Percentiles rank a stretch among this genome's conserved stretches.
Evolutionary conservation across 108 stramenopile genomes (phyloP).

Genomic region (Fragilariopsis cylindrus): DNA sequence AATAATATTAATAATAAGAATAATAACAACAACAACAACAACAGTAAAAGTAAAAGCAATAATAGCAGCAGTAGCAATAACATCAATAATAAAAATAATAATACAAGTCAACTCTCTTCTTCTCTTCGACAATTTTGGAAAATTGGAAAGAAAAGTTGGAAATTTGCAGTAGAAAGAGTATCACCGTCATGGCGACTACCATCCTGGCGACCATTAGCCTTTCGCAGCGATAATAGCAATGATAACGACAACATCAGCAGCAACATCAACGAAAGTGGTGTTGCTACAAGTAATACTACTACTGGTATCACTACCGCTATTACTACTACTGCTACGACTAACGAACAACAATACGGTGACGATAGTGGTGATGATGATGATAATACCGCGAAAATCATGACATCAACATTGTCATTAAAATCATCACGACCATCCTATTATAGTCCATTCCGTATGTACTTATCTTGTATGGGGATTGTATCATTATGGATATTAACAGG

Average conservation of each 20-base stretch:
- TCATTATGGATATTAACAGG: slow-evolving; percentile 52
- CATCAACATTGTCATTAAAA: background rate
- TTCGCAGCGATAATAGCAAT: too few species aligned
- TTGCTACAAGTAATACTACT: too few species aligned
- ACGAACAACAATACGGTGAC: too few species aligned
- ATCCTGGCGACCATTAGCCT: background rate
- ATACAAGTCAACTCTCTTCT: background rate
- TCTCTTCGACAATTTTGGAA: background rate
- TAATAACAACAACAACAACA: background rate
- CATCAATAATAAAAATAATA: background rate
- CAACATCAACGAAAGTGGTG: too few species aligned
- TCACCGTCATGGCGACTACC: background rate
- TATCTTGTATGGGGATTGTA: slow-evolving; percentile 41
- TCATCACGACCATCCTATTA: slow-evolving; percentile 2
- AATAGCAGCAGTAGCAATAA: background rate
- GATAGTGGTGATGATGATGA: background rate
- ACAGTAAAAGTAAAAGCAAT: background rate
- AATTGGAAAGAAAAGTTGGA: background rate
- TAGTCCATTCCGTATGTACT: slow-evolving; percentile 44
- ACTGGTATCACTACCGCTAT: too few species aligned
- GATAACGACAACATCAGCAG: background rate
- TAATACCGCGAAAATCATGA: background rate
- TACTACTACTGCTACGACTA: too few species aligned
- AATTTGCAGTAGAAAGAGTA: slow-evolving; percentile 4
- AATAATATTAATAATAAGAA: too few species aligned